Base-by-base conservation (phyloP, 371 early-diverging fungal genomes). In the Blakeslea trispora region DNA sequence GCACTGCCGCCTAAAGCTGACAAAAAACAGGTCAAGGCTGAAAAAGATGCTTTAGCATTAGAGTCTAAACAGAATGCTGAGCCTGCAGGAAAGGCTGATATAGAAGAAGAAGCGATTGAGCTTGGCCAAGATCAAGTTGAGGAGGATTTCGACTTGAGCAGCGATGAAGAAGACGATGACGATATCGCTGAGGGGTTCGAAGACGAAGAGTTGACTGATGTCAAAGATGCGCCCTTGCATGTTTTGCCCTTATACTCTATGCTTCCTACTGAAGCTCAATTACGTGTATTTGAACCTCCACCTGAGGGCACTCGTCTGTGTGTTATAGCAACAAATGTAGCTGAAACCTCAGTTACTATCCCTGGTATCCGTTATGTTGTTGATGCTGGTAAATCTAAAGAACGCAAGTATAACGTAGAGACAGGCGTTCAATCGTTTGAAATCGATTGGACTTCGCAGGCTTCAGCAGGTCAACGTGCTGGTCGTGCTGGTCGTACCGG, bases 261-360 rank as follows among this genome's bases (percentile, higher is more conserved):
- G 61, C 72, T 96, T 44, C 90, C 97, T 5, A 91, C 93, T 0
- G 88, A 89, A 40, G 89, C 91, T 28, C 96, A 98, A 70, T 72
- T 94, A 66, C 82, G 86, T 39, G 93, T 97, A 1, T 98, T 98
- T 74, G 82, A 92, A 50, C 79, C 85, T 10, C 90, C 92, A 28
- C 97, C 97, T 5, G 83, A 86, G 21, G 96, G 95, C 37, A 81
- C 89, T n/a, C 86, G 99, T 15, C 77, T 97, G 28, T 92, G 93
- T 64, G 96, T 99, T 10, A 82, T 99, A 31, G 95, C 98, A 8
- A 99, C 99, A 23, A 99, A 99, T 68, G 96, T 99, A 10, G 99
- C 99, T 5, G 99, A 99, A 77, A 99, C 99, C 0, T 95, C 96
- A 15, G 84, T 99, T 18, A 99, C 99, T 3, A 99, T 99, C 45